Evolutionary conservation across 805 yeast species (phyloP), one percentile per base, ranked within the genome.

Genomic region (Kuraishia piskuri): DNA sequence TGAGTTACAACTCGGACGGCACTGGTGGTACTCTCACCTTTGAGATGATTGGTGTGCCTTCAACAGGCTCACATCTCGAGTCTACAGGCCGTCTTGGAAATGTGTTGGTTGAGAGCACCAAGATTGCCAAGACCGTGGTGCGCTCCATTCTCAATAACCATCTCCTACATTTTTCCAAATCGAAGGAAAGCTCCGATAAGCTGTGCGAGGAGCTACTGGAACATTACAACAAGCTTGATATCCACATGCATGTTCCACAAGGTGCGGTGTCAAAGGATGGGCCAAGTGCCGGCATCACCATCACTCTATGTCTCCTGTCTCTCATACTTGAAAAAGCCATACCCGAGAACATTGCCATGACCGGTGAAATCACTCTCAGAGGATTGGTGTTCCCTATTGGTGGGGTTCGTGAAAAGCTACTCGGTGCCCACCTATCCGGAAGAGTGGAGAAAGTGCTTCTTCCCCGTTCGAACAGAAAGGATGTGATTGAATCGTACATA

Each of bases 1-100:
- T 90, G 55, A 88, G 96, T 1, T 90, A 90, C 67, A 89, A 87
- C 70, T 82, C 90, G 2, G 88, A 86, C 60, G 97, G 97, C 1
- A 82, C 86, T 4, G 97, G 97, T 0, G 84, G 92, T 1, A 82
- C 88, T 1, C 71, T 90, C 51, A 79, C 84, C 17, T 87, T 90
- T 65, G 96, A 90, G 64, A 81, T 90, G 60, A 79, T 88, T 44
- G 82, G 84, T 17, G 79, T 86, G 57, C 86, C 85, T 20, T 73
- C 72, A 5, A 63, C 68, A 23, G 55, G 67, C 59, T 56, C 76
- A 59, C 60, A 72, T 12, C 71, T 88, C 50, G 78, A 75, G 49
- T 80, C 88, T 71, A 90, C 96, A 0, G 96, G 97, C 20, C 77
- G 88, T 55, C 73, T 90, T 44, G 96, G 96, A 22, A 88, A 82